These are phyloP conservation scores for Sphaceloma murrayae DNA, from an alignment of 2,329 filamentous ascomycete species.

Conservation along the genomic window DNA sequence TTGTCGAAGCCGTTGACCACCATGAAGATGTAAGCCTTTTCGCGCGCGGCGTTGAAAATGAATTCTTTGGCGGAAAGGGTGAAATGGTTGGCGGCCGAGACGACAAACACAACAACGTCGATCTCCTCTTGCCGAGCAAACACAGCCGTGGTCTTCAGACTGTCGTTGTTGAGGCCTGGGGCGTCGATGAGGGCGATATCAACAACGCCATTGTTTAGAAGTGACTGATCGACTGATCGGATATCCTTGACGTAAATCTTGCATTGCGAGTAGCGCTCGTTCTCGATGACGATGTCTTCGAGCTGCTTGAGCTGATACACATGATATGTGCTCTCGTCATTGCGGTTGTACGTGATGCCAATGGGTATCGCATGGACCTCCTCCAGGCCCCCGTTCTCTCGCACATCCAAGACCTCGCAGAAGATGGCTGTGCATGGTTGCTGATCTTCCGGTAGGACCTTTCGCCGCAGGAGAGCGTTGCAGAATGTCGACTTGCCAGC, in stretches of 20 bases:
- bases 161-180: constrained; percentile 89
- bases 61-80: constrained; percentile 97
- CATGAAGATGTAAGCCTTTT: constrained; percentile 98
- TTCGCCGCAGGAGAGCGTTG: constrained; percentile 87
- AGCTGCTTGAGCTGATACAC: constrained; percentile 69
- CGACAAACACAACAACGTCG: constrained; percentile 96
- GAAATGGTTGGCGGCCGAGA: constrained; percentile 95
- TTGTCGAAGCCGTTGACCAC: constrained; percentile 96
- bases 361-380: constrained; percentile 94
- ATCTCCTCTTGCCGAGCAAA: constrained; percentile 98
- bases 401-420: constrained; percentile 87
- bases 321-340: constrained; percentile 90
- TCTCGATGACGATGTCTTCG: constrained; percentile 83
- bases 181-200: constrained; percentile 97
- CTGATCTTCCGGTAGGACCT: constrained; percentile 90
- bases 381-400: constrained; percentile 82
- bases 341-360: constrained; percentile 66
- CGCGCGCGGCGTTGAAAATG: constrained; percentile 85
- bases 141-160: constrained; percentile 90
- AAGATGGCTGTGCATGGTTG: constrained; percentile 98
- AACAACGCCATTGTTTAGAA: constrained; percentile 94
- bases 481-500: constrained; percentile 98
- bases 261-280: constrained; percentile 81
- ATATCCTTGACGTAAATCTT: constrained; percentile 94
- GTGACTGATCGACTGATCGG: constrained; percentile 78